phyloP scores from a whole-genome alignment of 352 stramenopile genomes.

The Globisporangium cylindrosporum region DNA sequence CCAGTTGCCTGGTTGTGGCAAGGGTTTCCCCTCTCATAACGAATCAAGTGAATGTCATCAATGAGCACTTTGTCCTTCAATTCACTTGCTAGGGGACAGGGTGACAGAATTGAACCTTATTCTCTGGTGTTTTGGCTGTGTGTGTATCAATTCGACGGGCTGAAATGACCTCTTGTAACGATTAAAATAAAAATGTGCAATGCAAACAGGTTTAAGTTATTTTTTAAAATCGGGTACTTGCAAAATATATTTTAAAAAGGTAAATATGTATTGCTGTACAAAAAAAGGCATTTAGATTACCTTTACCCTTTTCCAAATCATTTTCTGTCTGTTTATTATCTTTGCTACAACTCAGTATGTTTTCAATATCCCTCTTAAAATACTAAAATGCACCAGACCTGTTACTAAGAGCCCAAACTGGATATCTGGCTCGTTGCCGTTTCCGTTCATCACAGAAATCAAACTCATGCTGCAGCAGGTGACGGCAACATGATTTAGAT shows the following conservation, averaged over 20 bases:
- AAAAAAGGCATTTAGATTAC: too few species aligned
- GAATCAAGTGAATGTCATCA: background rate
- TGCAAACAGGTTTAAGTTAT: too few species aligned
- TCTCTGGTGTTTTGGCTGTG: too few species aligned
- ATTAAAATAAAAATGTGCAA: too few species aligned
- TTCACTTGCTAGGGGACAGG: too few species aligned
- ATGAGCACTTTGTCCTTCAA: background rate
- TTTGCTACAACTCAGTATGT: background rate
- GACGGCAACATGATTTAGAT: background rate
- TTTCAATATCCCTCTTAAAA: background rate
- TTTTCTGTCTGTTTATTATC: background rate
- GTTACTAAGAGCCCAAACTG: background rate
- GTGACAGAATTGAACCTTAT: too few species aligned
- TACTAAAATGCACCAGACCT: background rate
- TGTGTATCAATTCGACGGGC: too few species aligned
- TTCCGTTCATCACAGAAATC: constrained; percentile 1
- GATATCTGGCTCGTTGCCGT: constrained; percentile 1
- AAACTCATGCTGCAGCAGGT: background rate
- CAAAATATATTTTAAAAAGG: too few species aligned
- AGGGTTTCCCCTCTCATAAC: background rate
- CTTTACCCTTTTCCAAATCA: background rate
- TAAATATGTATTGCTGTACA: too few species aligned
- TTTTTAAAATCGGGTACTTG: too few species aligned
- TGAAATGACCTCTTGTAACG: too few species aligned
- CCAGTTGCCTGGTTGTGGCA: background rate